These are phyloP conservation scores for Alternaria gansuensis DNA, from an alignment of 2,329 filamentous ascomycete species.

Conservation along the genomic window DNA sequence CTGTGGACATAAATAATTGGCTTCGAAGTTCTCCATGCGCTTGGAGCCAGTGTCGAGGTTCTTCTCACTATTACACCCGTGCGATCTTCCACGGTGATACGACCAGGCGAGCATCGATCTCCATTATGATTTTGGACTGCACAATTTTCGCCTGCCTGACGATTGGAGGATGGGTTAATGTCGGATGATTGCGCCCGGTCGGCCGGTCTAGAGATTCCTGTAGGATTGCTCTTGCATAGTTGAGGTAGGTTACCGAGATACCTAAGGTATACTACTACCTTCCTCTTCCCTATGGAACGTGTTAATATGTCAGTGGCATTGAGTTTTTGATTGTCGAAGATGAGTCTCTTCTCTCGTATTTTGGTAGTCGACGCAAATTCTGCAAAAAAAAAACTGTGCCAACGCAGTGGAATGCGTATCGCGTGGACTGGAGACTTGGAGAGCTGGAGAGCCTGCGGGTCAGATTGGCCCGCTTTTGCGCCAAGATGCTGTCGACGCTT, in stretches of 20 bases:
- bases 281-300: too few species aligned
- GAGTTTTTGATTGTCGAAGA: neutral
- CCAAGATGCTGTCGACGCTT: neutral
- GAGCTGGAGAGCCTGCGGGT: neutral
- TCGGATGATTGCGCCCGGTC: slow-evolving; percentile 3
- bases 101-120: neutral
- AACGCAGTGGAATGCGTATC: neutral
- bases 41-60: neutral
- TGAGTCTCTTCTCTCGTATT: neutral
- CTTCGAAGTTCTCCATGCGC: neutral
- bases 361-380: neutral
- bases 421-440: neutral
- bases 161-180: neutral
- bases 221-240: slow-evolving; percentile 1
- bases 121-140: neutral
- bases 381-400: neutral
- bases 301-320: neutral
- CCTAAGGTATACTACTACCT: neutral
- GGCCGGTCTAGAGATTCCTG: neutral
- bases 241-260: neutral
- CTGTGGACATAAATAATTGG: neutral
- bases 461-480: neutral
- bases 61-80: neutral
- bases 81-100: neutral
- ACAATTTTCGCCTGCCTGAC: neutral